Percentiles rank a stretch among this genome's conserved stretches.
phyloP scores from a whole-genome alignment of 257 asterid genomes.

The Cynanchum wilfordii region DNA sequence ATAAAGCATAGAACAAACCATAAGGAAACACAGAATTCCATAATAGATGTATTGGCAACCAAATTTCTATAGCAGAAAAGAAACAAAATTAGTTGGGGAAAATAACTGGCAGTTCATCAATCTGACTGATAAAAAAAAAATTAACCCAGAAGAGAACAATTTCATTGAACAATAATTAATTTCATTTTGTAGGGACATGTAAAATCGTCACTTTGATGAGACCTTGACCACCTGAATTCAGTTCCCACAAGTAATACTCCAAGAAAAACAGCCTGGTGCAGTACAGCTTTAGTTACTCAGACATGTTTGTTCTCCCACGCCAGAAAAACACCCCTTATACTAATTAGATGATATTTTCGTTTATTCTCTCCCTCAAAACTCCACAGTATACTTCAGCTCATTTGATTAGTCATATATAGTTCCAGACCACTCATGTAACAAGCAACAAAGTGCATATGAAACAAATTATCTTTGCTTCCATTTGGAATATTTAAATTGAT shows the following conservation, averaged over 20 bases:
- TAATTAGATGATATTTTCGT: background rate
- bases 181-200: background rate
- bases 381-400: background rate
- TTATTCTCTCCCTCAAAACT: background rate
- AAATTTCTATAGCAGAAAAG: background rate
- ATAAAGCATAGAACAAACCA: slow-evolving; percentile 11
- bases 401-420: background rate
- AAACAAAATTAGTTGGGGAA: background rate
- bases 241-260: background rate
- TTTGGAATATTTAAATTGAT: background rate
- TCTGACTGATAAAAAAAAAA: background rate
- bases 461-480: background rate
- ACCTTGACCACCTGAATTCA: background rate
- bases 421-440: background rate
- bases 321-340: background rate
- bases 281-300: background rate
- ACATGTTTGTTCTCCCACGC: background rate
- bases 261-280: background rate
- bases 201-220: background rate
- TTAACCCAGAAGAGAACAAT: background rate
- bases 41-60: background rate
- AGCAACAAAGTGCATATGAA: background rate
- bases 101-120: too few relatives aligned
- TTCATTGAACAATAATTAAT: background rate
- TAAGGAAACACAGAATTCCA: background rate